These are phyloP conservation scores for Mycosphaerella sp. DNA, from an alignment of 2,329 filamentous ascomycete species.

Conservation along the genomic window DNA sequence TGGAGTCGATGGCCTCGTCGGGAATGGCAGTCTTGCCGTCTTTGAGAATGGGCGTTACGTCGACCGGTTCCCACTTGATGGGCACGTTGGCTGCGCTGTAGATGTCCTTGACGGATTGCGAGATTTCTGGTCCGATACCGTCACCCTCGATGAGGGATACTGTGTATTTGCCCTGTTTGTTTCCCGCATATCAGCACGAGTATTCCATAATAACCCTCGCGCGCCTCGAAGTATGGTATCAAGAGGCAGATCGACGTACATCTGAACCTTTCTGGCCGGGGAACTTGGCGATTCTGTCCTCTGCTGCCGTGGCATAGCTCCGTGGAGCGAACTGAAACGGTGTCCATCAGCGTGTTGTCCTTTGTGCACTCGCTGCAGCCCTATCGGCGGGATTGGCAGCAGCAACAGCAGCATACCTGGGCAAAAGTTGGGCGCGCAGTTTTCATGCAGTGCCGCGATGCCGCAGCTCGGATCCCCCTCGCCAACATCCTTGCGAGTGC, in stretches of 20 bases:
- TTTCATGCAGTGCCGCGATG: slow-evolving; percentile 17
- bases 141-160: slow-evolving; percentile 98
- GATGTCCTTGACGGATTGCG: slow-evolving; percentile 97
- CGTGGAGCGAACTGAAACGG: slow-evolving; percentile 16
- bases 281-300: slow-evolving; percentile 83
- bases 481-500: slow-evolving; percentile 17
- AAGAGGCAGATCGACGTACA: slow-evolving; percentile 49
- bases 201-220: background rate
- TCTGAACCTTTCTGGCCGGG: slow-evolving; percentile 81
- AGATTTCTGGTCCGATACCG: slow-evolving; percentile 92
- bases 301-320: slow-evolving; percentile 39
- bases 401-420: slow-evolving; percentile 13
- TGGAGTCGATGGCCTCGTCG: slow-evolving; percentile 84
- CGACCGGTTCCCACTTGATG: slow-evolving; percentile 94
- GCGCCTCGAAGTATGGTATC: background rate
- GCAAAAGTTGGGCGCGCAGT: slow-evolving; percentile 19
- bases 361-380: background rate
- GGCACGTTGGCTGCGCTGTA: slow-evolving; percentile 94
- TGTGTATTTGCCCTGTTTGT: slow-evolving; percentile 75
- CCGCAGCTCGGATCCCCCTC: slow-evolving; percentile 16
- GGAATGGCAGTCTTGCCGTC: slow-evolving; percentile 95
- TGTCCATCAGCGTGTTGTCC: slow-evolving; percentile 3
- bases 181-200: slow-evolving; percentile 8
- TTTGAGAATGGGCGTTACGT: slow-evolving; percentile 88
- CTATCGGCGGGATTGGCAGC: background rate